Conservation (phyloP, 441 rosid genomes). For the Syzygium malaccense region DNA sequence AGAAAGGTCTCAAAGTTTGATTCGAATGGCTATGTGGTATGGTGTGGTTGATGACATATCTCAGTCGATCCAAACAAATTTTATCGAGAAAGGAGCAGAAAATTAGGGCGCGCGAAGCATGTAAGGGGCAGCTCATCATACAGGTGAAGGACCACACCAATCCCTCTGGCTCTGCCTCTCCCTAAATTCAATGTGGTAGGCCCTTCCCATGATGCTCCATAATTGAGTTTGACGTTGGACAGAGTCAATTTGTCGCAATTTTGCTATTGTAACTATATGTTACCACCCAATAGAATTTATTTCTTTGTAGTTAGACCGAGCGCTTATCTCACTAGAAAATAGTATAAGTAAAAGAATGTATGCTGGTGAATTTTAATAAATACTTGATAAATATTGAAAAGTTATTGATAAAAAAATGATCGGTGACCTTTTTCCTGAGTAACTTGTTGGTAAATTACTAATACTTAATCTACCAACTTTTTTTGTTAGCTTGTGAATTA, state of each 20-base stretch:
- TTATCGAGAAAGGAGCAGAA: background rate
- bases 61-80: background rate
- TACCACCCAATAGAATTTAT: background rate
- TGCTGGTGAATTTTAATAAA: background rate
- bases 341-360: no score
- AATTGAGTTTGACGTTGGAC: background rate
- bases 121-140: background rate
- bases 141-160: background rate
- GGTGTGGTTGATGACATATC: background rate
- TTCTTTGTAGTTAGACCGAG: background rate
- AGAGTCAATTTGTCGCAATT: background rate
- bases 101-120: background rate
- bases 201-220: background rate
- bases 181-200: slow-evolving; percentile 4
- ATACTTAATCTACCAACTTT: no score
- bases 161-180: background rate
- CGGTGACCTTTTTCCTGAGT: background rate
- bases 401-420: background rate
- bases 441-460: background rate
- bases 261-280: background rate
- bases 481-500: no score
- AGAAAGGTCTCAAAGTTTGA: background rate
- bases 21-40: background rate
- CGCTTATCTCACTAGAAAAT: background rate
- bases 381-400: background rate